Base-by-base conservation (phyloP, 768 basidiomycete genomes). In the Amylocystis lapponica region DNA sequence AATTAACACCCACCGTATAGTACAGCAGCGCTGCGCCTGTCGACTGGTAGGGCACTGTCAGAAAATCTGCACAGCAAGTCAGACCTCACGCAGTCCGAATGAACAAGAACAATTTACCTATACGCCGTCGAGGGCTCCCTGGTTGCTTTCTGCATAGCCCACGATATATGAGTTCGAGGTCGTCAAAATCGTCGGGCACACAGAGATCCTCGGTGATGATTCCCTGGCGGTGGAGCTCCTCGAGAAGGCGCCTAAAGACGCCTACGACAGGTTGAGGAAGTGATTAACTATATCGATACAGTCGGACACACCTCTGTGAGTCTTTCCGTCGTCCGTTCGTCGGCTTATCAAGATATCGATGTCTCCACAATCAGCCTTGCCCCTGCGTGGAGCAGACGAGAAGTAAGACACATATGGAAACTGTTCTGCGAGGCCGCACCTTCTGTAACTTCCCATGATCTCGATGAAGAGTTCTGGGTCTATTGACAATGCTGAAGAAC, bases 381-480 rank as follows among this genome's bases (percentile, higher is more conserved):
- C 89, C 46, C 91, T 88, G 30, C 17, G n/a, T n/a, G n/a, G n/a
- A n/a, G n/a, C n/a, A n/a, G 21, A 16, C n/a, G 22, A 5, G 34
- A 30, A 34, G 26, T 13, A 31, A 46, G 45, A 12, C 16, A 34
- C 38, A 41, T 27, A 14, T 38, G 20, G 5, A 23, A 11, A 23
- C 26, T 29, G n/a, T 8, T 27, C 17, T 22, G 6, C 13, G 5
- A 38, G 32, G 12, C 48, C 54, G 38, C 50, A 78, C 85, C 88
- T 72, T 53, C 93, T 67, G 60, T 83, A 97, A 50, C 88, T 91
- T 1, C 93, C 94, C 93, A 95, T 94, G 36, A 94, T 83, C 38
- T 92, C 81, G 9, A 96, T 64, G 54, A 76, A 80, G 20, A 94
- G 57, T 40, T 76, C 75, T 5, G 76, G 65, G 55, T 94, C 92